Conservation (phyloP, 306 rosid species). For the Cercis canadensis region DNA sequence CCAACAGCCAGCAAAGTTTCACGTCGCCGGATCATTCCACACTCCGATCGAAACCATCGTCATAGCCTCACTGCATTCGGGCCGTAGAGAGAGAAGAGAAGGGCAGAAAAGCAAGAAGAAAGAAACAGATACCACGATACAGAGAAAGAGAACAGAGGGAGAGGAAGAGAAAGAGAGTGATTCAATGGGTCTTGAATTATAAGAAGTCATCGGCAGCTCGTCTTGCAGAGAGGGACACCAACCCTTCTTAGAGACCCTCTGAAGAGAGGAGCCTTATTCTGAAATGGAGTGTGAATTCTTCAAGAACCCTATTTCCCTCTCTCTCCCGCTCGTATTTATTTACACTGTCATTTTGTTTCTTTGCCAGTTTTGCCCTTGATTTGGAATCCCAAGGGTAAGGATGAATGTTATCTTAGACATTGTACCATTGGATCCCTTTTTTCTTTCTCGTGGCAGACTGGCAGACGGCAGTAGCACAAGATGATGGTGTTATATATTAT, state of each 20-base stretch:
- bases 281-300: constrained; percentile 11
- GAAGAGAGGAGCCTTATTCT: not conserved
- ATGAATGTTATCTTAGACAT: too few species aligned
- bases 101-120: not conserved
- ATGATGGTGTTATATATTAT: too few species aligned
- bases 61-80: constrained; percentile 36
- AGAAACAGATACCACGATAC: not conserved
- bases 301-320: constrained; percentile 1
- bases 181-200: not conserved
- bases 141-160: not conserved
- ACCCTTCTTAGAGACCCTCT: too few species aligned
- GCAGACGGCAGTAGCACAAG: too few species aligned
- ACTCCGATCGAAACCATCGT: constrained; percentile 50
- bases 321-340: too few species aligned
- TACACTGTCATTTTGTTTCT: too few species aligned
- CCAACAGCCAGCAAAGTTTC: constrained; percentile 34
- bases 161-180: not conserved
- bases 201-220: constrained; percentile 10
- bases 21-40: constrained; percentile 39
- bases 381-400: too few species aligned
- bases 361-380: too few species aligned
- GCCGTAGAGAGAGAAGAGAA: constrained; percentile 1
- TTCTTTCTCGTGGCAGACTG: too few species aligned
- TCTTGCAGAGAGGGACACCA: too few species aligned
- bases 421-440: too few species aligned